These are phyloP conservation scores for Sphaerulina vaccinii DNA, from an alignment of 2,329 filamentous ascomycete genomes.

Conservation along the genomic window DNA sequence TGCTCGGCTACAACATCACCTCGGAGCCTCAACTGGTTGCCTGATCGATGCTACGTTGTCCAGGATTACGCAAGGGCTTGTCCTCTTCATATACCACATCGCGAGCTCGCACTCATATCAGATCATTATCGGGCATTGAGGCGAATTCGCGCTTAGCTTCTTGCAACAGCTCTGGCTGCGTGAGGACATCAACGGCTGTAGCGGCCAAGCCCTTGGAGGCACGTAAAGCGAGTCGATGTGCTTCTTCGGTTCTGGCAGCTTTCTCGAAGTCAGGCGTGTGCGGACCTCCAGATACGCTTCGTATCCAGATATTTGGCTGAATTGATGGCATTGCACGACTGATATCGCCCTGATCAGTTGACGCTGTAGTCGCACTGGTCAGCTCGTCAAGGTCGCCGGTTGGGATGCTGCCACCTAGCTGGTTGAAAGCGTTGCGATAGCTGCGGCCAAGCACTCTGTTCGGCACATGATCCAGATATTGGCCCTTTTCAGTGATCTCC, in stretches of 20 bases:
- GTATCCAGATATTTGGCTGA: constrained; percentile 31
- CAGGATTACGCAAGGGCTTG: constrained; percentile 1
- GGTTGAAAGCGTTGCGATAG: constrained; percentile 35
- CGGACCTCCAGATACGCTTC: constrained; percentile 33
- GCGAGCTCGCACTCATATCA: background rate
- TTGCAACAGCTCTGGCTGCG: constrained; percentile 25
- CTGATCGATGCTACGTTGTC: background rate
- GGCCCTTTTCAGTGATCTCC: constrained; percentile 43
- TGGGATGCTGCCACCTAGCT: constrained; percentile 38
- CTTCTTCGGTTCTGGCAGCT: constrained; percentile 39
- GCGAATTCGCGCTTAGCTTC: constrained; percentile 34
- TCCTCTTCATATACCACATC: background rate
- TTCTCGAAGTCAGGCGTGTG: constrained; percentile 44
- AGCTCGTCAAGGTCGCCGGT: constrained; percentile 44
- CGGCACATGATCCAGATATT: constrained; percentile 52
- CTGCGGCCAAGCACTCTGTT: constrained; percentile 7
- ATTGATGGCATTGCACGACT: constrained; percentile 59
- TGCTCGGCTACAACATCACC: too few relatives aligned
- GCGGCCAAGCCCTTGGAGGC: constrained; percentile 40
- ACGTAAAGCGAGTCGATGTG: constrained; percentile 37
- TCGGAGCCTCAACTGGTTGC: too few relatives aligned
- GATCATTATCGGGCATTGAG: background rate
- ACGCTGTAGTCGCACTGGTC: constrained; percentile 50
- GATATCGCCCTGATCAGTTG: constrained; percentile 61
- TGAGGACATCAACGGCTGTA: constrained; percentile 41